Evolutionary conservation across 257 asterid genomes (phyloP).

Genomic region (Solanum chiquidenum): DNA sequence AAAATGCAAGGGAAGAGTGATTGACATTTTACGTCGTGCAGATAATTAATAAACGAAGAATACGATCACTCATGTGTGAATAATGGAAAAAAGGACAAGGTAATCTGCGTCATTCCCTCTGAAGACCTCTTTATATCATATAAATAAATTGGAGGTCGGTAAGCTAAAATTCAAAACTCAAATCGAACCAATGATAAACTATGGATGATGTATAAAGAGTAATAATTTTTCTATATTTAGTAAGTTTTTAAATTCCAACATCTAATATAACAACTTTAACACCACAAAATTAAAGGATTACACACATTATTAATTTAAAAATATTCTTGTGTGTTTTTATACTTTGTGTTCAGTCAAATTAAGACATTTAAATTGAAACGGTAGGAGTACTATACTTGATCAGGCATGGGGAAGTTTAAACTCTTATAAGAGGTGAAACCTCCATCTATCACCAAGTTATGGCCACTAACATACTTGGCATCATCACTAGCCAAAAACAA

Average conservation of each 20-base stretch:
- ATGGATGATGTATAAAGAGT: background rate
- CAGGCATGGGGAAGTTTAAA: constrained; percentile 10
- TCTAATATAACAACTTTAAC: background rate
- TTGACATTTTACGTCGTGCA: background rate
- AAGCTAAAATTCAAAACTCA: background rate
- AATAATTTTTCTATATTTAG: too few species aligned
- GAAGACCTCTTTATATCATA: background rate
- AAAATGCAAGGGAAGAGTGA: background rate
- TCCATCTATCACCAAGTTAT: constrained; percentile 82
- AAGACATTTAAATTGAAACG: background rate
- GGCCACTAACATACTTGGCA: constrained; percentile 74
- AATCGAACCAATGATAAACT: background rate
- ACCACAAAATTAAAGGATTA: background rate
- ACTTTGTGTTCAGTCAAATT: background rate
- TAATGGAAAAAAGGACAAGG: background rate
- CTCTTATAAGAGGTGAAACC: constrained; percentile 38
- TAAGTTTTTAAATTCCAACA: background rate
- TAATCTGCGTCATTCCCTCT: background rate
- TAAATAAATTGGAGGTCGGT: background rate
- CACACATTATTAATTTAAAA: background rate
- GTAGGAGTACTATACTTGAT: background rate
- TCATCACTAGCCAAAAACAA: constrained; percentile 66
- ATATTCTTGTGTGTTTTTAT: background rate
- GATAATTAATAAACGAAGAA: too few species aligned
- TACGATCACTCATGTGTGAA: background rate